Evolutionary conservation across 2,329 filamentous ascomycete genomes (phyloP), one percentile per base, ranked within the genome.

Genomic region (Cercospora sp.): DNA sequence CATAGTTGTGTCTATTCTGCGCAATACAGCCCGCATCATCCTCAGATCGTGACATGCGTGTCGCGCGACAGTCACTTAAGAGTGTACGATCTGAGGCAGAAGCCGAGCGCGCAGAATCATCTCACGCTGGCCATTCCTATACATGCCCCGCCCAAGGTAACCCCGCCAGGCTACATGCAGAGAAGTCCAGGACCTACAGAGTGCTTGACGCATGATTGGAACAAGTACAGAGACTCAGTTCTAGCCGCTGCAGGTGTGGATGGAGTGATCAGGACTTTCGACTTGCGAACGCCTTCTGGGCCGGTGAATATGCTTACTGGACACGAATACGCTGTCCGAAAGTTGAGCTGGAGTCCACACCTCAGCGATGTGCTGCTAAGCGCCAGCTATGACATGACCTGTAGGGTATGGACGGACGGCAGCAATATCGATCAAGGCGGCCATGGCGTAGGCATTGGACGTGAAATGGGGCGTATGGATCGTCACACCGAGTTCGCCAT

Each of bases 341-440:
- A 91, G 71, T 77, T 99, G 4, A 88, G 92, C 5, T 99, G 95
- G 94, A 96, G 92, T 75, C 95, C 95, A 9, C 95, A 99, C 82
- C 86, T 95, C n/a, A 89, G 89, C 67, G 92, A 98, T 78, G 87
- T 97, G 9, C 81, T 99, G 51, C 85, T 97, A 51, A 95, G 90
- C 74, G 94, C 92, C 1, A 95, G 93, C 77, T 99, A 99, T 80
- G 95, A 99, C 80, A 99, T 99, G 95, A 97, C 92, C 5, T 96
- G 95, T 73, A 88, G 95, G 33, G 85, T 97, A 60, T 99, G 95
- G 95, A 93, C 89, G 10, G 95, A 98, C 77, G 91, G 88, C n/a
- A 87, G 84, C 40, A 81, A 82, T 5, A 82, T 84, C 70, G 83
- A 83, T 18, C 75, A 78, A 3, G 74, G 72, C 58, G 77, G 78